Conservation (phyloP, 495 filamentous ascomycete genomes). For the Talaromyces wortmannii region DNA sequence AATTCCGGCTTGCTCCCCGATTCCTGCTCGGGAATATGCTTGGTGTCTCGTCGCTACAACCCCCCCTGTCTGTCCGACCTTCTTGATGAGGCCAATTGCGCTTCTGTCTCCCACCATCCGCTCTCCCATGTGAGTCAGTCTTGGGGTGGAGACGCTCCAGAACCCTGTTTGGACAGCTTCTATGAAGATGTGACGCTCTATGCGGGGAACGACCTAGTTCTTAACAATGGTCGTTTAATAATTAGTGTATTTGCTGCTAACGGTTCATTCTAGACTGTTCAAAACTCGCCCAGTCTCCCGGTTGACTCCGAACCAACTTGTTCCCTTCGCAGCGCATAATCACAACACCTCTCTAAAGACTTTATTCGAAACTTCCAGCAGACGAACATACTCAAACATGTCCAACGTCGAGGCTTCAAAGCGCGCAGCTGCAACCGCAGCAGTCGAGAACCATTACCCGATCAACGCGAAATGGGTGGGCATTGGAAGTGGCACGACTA, state of each 20-base stretch:
- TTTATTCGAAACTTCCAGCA: neutral
- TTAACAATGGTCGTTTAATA: neutral
- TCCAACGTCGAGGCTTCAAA: conserved; percentile 70
- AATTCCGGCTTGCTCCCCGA: no score
- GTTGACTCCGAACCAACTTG: no score
- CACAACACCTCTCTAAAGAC: neutral
- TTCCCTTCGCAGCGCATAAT: neutral
- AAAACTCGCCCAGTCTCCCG: no score
- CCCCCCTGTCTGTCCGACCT: no score
- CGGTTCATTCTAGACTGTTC: no score
- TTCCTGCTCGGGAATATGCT: no score
- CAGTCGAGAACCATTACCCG: conserved; percentile 79
- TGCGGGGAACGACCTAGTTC: no score
- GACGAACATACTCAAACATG: conserved; percentile 25
- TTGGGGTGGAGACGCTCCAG: neutral
- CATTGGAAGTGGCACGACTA: conserved; percentile 90
- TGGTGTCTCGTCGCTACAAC: no score
- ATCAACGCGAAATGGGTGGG: conserved; percentile 68
- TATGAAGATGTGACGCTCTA: no score
- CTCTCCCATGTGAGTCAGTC: neutral
- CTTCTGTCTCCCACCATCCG: neutral
- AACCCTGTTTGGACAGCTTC: no score
- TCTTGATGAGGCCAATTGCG: neutral
- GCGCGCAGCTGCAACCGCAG: conserved; percentile 71
- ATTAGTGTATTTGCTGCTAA: neutral